A percentile compares a stretch with the other conserved stretches of the same genome.
Evolutionary conservation across 345 rosid species (phyloP).

Genomic region (Boechera stricta): DNA sequence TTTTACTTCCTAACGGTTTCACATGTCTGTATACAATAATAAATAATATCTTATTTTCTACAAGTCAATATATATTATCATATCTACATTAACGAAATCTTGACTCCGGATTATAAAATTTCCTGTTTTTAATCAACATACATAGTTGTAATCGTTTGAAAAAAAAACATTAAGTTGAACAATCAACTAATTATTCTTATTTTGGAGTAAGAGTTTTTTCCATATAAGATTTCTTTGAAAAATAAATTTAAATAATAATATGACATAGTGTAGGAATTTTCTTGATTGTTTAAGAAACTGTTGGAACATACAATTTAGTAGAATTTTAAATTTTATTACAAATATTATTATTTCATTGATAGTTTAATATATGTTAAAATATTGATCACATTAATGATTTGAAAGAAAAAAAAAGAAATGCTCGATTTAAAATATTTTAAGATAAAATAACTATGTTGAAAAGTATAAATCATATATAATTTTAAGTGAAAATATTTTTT

Average conservation of each 20-base stretch:
- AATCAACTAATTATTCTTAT: neutral
- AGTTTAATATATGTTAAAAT: no score
- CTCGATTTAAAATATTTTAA: no score
- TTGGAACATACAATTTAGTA: no score
- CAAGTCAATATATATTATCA: neutral
- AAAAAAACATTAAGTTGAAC: neutral
- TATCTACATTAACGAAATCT: constrained; percentile 5
- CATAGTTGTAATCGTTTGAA: neutral
- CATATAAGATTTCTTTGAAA: no score
- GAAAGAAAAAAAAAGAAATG: no score
- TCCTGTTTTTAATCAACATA: no score
- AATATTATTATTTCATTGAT: no score
- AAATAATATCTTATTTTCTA: neutral
- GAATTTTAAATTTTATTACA: no score
- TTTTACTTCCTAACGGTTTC: neutral
- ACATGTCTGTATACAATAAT: constrained; percentile 10
- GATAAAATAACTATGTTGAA: no score
- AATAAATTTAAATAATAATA: neutral
- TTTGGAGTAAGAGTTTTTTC: neutral
- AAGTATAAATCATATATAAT: no score
- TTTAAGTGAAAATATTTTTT: no score
- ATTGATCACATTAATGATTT: no score
- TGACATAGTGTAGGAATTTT: neutral
- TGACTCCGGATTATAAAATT: neutral
- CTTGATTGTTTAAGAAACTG: neutral